Base-by-base conservation (phyloP, 805 yeast genomes). In the Maudiozyma turicensis region DNA sequence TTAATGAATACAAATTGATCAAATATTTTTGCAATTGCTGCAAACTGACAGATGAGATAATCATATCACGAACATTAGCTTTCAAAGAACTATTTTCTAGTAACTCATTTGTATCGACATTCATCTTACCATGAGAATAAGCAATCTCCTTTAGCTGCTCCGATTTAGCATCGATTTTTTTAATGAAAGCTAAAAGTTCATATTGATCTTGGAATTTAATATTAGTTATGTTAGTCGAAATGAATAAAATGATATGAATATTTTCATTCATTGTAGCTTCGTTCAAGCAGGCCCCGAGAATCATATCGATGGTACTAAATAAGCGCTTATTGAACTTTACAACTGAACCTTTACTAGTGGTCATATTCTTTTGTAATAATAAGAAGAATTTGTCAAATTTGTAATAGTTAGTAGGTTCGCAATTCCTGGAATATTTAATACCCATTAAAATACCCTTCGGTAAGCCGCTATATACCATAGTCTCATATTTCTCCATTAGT, bases 401-500 rank as follows among this genome's bases (percentile, higher is more conserved):
- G 39, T 50, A 56, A 42, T 46, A 58, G 7, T 30, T n/a, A 40
- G 37, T 3, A 6, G 26, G 0, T 39, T 50, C 14, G 50, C 45
- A 15, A 52, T 28, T 11, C 40, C 30, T 52, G 1, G 58, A 50
- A 58, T 78, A 82, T 0, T 63, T 58, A 2, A 75, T 72, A 0
- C 88, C 86, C 28, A 71, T 51, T 47, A 66, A 75, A 6, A 86
- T 58, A 0, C 91, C 93, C 49, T 81, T 85, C 2, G 72, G 63
- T 54, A 86, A 80, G 46, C 80, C 73, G 6, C 81, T 66, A 44
- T 84, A 90, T 26, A 86, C 76, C 58, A 88, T 71, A 1, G 87
- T 76, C 59, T 85, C 91, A 58, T 85, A 80, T 51, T 81, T 83
- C 20, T 76, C 82, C 55, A 75, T 78, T 3, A 87, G 57, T 8